Evolutionary conservation across 345 rosid species (phyloP), one percentile per base, ranked within the genome.

Genomic region (Arabidopsis thaliana): DNA sequence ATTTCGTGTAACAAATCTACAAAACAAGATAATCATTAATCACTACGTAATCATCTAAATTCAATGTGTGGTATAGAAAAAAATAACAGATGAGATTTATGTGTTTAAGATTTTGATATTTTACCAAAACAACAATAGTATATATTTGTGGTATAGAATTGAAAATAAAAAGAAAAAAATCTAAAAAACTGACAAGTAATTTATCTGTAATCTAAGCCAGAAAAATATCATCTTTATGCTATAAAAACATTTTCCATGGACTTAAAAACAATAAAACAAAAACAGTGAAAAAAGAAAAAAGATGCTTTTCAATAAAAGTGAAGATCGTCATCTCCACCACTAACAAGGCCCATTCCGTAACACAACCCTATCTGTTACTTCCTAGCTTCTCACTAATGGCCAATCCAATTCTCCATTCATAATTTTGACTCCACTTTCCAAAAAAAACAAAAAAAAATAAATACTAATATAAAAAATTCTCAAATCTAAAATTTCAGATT

Each of bases 281-380:
- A 40, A 25, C 8, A 40, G 38, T 6, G 25, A 49, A 60, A 4
- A 33, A 57, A 1, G 34, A 32, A 20, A 14, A 32, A 49, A 50
- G 2, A 66, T 34, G 7, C 32, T 22, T 34, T 48, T 20, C 14
- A 10, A 46, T 16, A 52, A 65, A 74, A 38, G 30, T 16, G 14
- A n/a, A 42, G 24, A 42, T 56, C 22, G 45, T 46, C 80, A 63
- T 64, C 69, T 61, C 71, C 66, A 77, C 70, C 80, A 70, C 67
- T 61, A 63, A 67, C 68, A 62, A 57, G 68, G 61, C 79, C 73
- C 53, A 67, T 59, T 50, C 36, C 28, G 20, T 67, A 25, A 49
- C 58, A 49, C 45, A 58, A 64, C 53, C 76, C 76, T 77, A 70
- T 77, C 59, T 70, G 34, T 46, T 37, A 20, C 44, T 12, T 16